Conservation (phyloP, 2,329 filamentous ascomycete species). For the Phialophora verrucosa region DNA sequence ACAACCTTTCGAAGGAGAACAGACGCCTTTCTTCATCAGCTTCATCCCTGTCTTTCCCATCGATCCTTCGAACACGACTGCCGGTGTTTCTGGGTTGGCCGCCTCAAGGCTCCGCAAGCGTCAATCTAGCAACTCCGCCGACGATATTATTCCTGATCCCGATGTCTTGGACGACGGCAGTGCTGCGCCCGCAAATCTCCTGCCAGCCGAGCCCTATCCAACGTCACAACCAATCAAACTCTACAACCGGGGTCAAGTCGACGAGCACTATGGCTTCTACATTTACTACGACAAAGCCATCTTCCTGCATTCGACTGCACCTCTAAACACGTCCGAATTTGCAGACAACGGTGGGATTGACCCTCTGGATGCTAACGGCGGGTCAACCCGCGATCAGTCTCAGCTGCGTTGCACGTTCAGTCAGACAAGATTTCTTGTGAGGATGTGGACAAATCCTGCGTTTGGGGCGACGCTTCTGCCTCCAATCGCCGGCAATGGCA, state of each 20-base stretch:
- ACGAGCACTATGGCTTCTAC: slow-evolving; percentile 94
- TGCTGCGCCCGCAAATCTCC: slow-evolving; percentile 72
- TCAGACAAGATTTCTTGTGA: slow-evolving; percentile 65
- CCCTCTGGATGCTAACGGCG: slow-evolving; percentile 56
- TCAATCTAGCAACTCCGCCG: slow-evolving; percentile 39
- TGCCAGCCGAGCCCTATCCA: slow-evolving; percentile 63
- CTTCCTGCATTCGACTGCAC: slow-evolving; percentile 61
- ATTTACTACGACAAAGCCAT: slow-evolving; percentile 87
- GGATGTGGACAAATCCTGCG: slow-evolving; percentile 64
- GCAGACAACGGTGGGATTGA: slow-evolving; percentile 43
- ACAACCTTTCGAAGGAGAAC: slow-evolving; percentile 76
- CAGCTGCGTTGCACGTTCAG: slow-evolving; percentile 62
- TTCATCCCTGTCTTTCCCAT: slow-evolving; percentile 58
- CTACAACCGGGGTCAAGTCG: slow-evolving; percentile 78
- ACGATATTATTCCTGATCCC: slow-evolving; percentile 35
- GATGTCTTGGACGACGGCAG: slow-evolving; percentile 62
- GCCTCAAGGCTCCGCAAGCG: slow-evolving; percentile 35
- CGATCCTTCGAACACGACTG: slow-evolving; percentile 45
- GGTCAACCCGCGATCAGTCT: slow-evolving; percentile 54
- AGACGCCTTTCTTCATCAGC: slow-evolving; percentile 86
- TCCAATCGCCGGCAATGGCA: slow-evolving; percentile 21
- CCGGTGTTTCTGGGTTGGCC: slow-evolving; percentile 23
- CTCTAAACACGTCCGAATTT: slow-evolving; percentile 28
- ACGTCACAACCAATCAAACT: slow-evolving; percentile 77
- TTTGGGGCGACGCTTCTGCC: slow-evolving; percentile 43